Evolutionary conservation across 129 eudicot genomes (phyloP), one percentile per base, ranked within the genome.

Genomic region (Chrysanthemum seticuspe): DNA sequence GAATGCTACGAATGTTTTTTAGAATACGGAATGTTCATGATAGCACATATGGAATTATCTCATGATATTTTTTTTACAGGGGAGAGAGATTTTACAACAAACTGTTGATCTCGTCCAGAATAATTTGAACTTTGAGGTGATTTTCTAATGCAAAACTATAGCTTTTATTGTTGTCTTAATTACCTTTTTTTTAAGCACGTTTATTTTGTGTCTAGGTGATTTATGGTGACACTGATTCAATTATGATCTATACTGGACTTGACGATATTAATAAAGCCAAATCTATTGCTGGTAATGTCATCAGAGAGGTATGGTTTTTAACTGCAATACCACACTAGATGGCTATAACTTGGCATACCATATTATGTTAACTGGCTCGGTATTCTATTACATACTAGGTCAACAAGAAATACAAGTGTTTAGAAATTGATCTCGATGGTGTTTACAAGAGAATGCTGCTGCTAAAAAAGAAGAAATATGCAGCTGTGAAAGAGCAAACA

Each of bases 371-470:
- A 14, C 13, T 60, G 70, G 68, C 70, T 55, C 19, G 27, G 1
- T 0, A 65, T 52, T 70, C 62, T 61, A 4, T 58, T 77, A 13
- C 62, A 58, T 79, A n/a, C 6, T 62, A 94, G 99, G 99, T 95
- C 27, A 95, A 95, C 85, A 90, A 90, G 87, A 95, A 90, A 73
- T 95, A 95, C 84, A 90, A 81, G 78, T 81, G 91, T 47, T 86
- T 95, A 73, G 99, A 95, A 78, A 95, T 95, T 79, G 99, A 95
- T 82, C 96, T 95, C 71, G 99, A 95, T 78, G 99, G 99, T 63
- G 50, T 95, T 74, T 95, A 95, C 87, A 95, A 88, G 87, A 86
- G 99, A 78, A 95, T 95, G 99, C 87, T 95, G 55, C 85, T 95
- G 62, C 91, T 95, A 72, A 95, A 95, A 88, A 95, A 95, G 83